Evolutionary conservation across 2,329 filamentous ascomycete genomes (phyloP), one percentile per base, ranked within the genome.

Genomic region (Ascomycota sp.): DNA sequence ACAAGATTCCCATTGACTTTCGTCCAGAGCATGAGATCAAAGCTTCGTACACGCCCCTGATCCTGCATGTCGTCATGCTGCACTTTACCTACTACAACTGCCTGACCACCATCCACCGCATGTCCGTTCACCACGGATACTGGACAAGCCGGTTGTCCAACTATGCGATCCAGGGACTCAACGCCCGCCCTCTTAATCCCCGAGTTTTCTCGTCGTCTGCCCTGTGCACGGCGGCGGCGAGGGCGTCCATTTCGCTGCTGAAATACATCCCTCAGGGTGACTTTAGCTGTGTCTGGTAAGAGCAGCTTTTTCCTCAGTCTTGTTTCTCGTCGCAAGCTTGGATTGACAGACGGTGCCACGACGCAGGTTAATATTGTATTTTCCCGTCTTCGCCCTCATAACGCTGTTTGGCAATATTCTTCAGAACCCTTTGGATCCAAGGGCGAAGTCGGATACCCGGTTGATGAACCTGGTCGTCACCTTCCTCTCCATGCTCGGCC

Each of bases 21-120:
- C 71, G 89, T n/a, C 89, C 89, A 1, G 89, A 95, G 51, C 75
- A 94, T 47, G 85, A 94, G 51, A 95, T 98, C 51, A 85, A 83
- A 50, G 81, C 82, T 1, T 78, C 77, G 0, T 82, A 94, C 49
- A 91, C 83, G 1, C 85, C 86, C 1, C 63, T 95, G n/a, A 85
- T 95, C 13, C 61, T 98, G 13, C 86, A 95, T 39, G 72, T 98
- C 30, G 85, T 93, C 35, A 81, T 93, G 48, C 59, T 98, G 33
- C 89, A 98, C 50, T 91, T 98, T 44, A 76, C 82, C 2, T 98
- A 98, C 53, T 95, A 95, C 59, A 98, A 98, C 50, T 94, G 85
- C 43, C 57, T 98, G 30, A 94, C 86, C 1, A 98, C 89, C 0
- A 94, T 98, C 38, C 89, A 98, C 50, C 80, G 89, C 30, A 98